phyloP scores from a whole-genome alignment of 768 basidiomycete species.

The Phaeotremella fagi region DNA sequence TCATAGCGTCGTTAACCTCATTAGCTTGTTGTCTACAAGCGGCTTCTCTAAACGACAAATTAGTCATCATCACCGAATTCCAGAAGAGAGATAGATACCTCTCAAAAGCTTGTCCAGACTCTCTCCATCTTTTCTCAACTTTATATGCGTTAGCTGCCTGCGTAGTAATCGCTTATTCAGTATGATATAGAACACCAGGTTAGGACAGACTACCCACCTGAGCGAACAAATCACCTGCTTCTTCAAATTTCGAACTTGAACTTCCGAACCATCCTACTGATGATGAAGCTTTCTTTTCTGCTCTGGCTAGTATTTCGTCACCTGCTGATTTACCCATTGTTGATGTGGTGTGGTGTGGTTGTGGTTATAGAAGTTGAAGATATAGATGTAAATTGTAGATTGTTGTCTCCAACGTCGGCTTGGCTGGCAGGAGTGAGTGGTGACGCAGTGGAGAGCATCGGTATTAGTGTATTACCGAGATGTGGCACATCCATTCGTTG shows the following conservation, averaged over 20 bases:
- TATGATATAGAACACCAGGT: not conserved
- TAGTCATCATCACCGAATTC: not conserved
- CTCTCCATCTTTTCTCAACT: slow-evolving; percentile 83
- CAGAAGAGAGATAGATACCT: slow-evolving; percentile 26
- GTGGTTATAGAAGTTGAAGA: too few relatives aligned
- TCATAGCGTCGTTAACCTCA: slow-evolving; percentile 89
- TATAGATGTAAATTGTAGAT: too few relatives aligned
- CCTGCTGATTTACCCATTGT: slow-evolving; percentile 62
- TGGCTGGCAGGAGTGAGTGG: too few relatives aligned
- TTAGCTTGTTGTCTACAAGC: slow-evolving; percentile 85
- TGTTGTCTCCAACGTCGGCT: too few relatives aligned
- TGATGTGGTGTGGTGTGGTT: too few relatives aligned
- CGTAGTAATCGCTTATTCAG: slow-evolving; percentile 40
- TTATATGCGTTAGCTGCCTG: slow-evolving; percentile 85
- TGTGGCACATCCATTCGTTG: too few relatives aligned
- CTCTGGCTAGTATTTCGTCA: slow-evolving; percentile 71
- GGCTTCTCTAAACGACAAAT: slow-evolving; percentile 61
- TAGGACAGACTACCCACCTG: slow-evolving; percentile 14
- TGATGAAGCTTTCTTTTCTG: slow-evolving; percentile 84
- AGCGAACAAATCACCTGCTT: slow-evolving; percentile 87
- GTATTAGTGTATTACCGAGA: too few relatives aligned
- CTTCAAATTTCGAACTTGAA: slow-evolving; percentile 77
- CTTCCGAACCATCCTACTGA: slow-evolving; percentile 79
- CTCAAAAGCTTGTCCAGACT: slow-evolving; percentile 86
- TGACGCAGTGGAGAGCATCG: too few relatives aligned